phyloP scores from a whole-genome alignment of 148 eudicot species.

The Bassia scoparia region DNA sequence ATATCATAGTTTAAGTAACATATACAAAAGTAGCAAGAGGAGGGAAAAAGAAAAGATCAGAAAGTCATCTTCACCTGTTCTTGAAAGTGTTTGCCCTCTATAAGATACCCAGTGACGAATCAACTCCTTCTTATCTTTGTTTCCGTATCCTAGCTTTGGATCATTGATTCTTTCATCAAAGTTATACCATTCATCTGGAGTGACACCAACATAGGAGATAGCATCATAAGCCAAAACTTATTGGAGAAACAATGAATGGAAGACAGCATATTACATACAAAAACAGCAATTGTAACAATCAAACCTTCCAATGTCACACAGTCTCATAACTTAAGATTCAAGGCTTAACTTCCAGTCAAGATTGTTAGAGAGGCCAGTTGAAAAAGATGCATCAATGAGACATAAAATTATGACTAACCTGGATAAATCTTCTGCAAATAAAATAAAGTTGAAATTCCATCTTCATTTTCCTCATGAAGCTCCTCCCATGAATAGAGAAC shows the following conservation, averaged over 20 bases:
- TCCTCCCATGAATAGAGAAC: slow-evolving; percentile 91
- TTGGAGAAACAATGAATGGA: slow-evolving; percentile 6
- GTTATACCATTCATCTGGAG: slow-evolving; percentile 82
- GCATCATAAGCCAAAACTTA: slow-evolving; percentile 9
- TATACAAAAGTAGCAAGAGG: slow-evolving; percentile 7
- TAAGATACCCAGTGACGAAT: slow-evolving; percentile 92
- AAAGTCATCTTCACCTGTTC: slow-evolving; percentile 66
- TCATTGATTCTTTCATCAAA: slow-evolving; percentile 56
- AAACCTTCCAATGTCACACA: background rate
- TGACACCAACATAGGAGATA: slow-evolving; percentile 17
- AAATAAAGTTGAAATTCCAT: slow-evolving; percentile 84
- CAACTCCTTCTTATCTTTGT: slow-evolving; percentile 54
- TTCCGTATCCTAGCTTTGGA: slow-evolving; percentile 46
- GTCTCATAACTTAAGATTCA: background rate
- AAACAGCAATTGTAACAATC: background rate
- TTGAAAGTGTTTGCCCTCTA: slow-evolving; percentile 96
- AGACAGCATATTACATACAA: slow-evolving; percentile 11
- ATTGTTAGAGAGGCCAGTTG: background rate
- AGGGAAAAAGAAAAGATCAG: slow-evolving; percentile 4
- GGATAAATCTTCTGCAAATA: slow-evolving; percentile 97
- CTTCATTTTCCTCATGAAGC: slow-evolving; percentile 85
- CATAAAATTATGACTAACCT: slow-evolving; percentile 34
- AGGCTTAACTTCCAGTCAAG: background rate
- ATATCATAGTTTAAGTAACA: slow-evolving; percentile 21
- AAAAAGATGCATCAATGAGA: background rate